These are phyloP conservation scores for Trypanosoma grayi DNA, from an alignment of 208 protist genomes.

Conservation along the genomic window DNA sequence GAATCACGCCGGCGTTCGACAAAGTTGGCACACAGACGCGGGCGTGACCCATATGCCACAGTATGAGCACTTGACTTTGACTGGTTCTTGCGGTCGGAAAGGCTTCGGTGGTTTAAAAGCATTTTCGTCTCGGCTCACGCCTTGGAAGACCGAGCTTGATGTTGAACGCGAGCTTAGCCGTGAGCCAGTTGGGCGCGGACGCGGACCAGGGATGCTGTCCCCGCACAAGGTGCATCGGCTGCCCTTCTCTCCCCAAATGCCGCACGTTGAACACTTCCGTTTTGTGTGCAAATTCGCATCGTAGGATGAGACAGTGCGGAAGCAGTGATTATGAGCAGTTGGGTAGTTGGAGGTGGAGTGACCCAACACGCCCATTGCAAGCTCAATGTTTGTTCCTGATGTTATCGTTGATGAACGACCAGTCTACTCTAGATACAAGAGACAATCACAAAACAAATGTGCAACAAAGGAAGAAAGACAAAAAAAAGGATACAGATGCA, in stretches of 20 bases:
- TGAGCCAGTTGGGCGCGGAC: not conserved
- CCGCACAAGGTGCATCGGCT: constrained; percentile 14
- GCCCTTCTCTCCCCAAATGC: constrained; percentile 24
- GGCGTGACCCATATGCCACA: constrained; percentile 22
- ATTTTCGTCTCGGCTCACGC: not conserved
- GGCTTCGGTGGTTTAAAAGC: not conserved
- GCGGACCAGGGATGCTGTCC: constrained; percentile 9
- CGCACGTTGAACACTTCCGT: constrained; percentile 18
- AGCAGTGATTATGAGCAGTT: constrained; percentile 21
- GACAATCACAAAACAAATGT: too few species aligned
- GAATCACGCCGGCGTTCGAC: constrained; percentile 4
- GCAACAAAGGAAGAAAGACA: too few species aligned
- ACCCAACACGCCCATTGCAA: constrained; percentile 2
- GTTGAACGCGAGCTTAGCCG: not conserved
- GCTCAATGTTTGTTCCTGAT: not conserved
- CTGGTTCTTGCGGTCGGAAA: not conserved
- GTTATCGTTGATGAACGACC: constrained; percentile 10
- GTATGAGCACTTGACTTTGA: constrained; percentile 22
- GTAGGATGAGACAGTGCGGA: constrained; percentile 16
- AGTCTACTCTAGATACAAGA: too few species aligned
- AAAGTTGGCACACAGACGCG: constrained; percentile 3
- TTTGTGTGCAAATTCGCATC: constrained; percentile 15
- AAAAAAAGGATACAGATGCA: too few species aligned
- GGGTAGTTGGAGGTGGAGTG: constrained; percentile 7
- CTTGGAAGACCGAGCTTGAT: too few species aligned